Evolutionary conservation across 2,329 filamentous ascomycete species (phyloP).

Genomic region (Ophiostoma tasmaniense): DNA sequence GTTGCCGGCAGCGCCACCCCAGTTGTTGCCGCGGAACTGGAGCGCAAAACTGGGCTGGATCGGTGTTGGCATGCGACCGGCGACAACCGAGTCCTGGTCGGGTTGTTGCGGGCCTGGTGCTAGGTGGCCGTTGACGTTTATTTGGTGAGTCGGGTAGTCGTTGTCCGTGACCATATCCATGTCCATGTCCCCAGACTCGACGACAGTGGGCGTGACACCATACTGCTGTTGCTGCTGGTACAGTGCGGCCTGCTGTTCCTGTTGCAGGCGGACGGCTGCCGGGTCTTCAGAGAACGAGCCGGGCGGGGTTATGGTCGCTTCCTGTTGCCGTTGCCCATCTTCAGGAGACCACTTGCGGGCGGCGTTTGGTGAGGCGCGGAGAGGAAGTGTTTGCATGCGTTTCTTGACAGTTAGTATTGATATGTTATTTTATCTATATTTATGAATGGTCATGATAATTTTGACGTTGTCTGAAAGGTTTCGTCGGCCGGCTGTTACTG

Average conservation of each 20-base stretch:
- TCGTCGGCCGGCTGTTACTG: not conserved
- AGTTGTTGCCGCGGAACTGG: conserved; percentile 46
- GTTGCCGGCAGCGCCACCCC: conserved; percentile 33
- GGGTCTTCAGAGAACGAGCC: conserved; percentile 34
- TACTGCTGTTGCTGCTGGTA: conserved; percentile 19
- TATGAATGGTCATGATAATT: not conserved
- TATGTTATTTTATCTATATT: not conserved
- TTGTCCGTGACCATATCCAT: conserved; percentile 44
- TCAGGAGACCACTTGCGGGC: conserved; percentile 30
- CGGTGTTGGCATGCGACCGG: conserved; percentile 48
- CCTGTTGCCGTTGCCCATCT: conserved; percentile 24
- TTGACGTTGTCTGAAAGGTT: not conserved
- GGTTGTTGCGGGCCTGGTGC: conserved; percentile 28
- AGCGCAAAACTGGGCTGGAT: conserved; percentile 51
- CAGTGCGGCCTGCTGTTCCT: not conserved
- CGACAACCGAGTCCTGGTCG: conserved; percentile 28
- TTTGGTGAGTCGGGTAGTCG: conserved; percentile 10
- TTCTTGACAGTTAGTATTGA: conserved; percentile 33
- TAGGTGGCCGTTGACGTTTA: conserved; percentile 20
- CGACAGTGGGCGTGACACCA: conserved; percentile 16
- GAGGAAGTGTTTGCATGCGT: conserved; percentile 45
- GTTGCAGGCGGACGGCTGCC: conserved; percentile 8
- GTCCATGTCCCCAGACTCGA: conserved; percentile 32
- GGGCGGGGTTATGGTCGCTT: conserved; percentile 32
- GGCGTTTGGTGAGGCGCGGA: conserved; percentile 37